Base-by-base conservation (phyloP, 306 rosid genomes). In the Prunus kanzakura region DNA sequence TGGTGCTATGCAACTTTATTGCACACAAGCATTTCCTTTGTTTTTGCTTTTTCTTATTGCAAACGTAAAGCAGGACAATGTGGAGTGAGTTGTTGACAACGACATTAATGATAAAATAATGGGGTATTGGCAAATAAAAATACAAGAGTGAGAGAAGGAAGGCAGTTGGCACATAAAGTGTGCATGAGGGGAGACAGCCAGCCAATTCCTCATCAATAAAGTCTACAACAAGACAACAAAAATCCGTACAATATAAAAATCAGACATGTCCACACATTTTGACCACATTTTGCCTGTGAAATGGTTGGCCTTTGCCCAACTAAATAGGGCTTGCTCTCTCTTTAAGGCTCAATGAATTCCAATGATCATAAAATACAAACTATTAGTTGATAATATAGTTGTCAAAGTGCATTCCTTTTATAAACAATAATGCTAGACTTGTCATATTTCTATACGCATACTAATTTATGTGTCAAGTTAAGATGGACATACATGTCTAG, bases 1-100 rank as follows among this genome's bases (percentile, higher is more conserved):
- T 52, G 75, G 64, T 52, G 13, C 35, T 22, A 3, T 19, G 22
- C 75, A 71, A 71, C 50, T 30, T 52, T 52, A 30, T 52, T 71
- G 75, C 47, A 71, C 3, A 52, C 30, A 51, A 30, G 64, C 75
- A 51, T n/a, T 71, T 18, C 49, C 47, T 10, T 10, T 56, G 13
- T 56, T 64, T 35, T 47, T 41, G 20, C 32, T 19, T 52, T 71
- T 52, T 52, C 30, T 30, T 71, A 71, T 29, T 51, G 11, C 9
- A 29, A 27, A 69, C 23, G 16, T 4, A 29, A 50, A 25, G 73
- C 11, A 49, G 18, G 50, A 50, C 46, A 16, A 29, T 16, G 45
- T 4, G 61, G 46, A 69, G 61, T 69, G 61, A 69, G 73, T 50
- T 50, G 73, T 69, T 49, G 61, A 49, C 73, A 70, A 51, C 62